Evolutionary conservation across 106 monocot genomes (phyloP), one percentile per base, ranked within the genome.

Genomic region (Acorus gramineus): DNA sequence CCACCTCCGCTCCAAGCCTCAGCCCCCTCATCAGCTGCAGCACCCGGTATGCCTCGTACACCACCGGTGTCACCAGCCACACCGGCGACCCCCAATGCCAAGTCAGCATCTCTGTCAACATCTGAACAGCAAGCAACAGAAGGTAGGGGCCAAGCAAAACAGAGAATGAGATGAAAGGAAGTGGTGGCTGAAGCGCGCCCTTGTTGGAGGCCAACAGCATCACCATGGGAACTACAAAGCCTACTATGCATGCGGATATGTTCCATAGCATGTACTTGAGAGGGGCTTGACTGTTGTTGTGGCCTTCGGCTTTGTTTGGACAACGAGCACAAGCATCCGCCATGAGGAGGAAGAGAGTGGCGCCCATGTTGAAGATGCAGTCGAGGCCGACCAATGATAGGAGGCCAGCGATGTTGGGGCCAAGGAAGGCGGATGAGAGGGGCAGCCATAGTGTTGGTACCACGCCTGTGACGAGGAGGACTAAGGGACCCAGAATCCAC

Each of bases 51-150:
- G 59, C 73, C 80, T 90, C 95, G 53, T 95, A 96, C 10, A 91
- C 87, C 51, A 90, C 69, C 9, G 95, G 95, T 0, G 87, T 76
- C 28, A 96, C 63, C 59, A 96, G 57, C 95, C 95, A 96, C n/a
- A 83, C 95, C 0, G 95, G 90, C 2, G 95, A 96, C 49, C 76
- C 85, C 95, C 95, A 96, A 50, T 83, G 82, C 96, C 96, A 96
- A 47, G 83, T 88, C 55, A 96, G 70, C 60, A 80, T 77, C 74
- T 96, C 91, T 0, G 87, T 88, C 71, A 96, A 52, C 59, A 85
- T 68, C 74, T 96, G 96, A 52, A 83, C 61, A 4, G 70, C 67
- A 9, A 96, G 82, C 49, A 93, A 83, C 45, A 96, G 67, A 55
- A 91, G 76, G 68, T 96, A 96, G 1, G 96, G 96, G 4, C 87